phyloP scores from a whole-genome alignment of 192 early-diverging fungal genomes.

The Pilaira anomala region DNA sequence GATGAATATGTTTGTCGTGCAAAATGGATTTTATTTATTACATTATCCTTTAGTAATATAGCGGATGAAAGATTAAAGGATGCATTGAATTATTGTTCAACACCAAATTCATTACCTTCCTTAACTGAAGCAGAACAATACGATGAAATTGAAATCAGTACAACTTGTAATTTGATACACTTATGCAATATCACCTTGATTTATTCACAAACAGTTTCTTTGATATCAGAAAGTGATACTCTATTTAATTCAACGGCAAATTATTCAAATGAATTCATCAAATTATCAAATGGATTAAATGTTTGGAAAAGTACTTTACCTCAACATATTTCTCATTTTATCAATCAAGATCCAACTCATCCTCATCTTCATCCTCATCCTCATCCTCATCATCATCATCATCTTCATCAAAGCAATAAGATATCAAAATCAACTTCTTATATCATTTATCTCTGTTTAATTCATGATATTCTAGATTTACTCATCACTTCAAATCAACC shows the following conservation, averaged over 20 bases:
- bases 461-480: neutral
- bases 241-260: neutral
- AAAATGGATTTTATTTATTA: conserved; percentile 14
- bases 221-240: neutral
- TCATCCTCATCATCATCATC: too few species aligned
- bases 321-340: too few species aligned
- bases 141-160: neutral
- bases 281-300: neutral
- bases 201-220: neutral
- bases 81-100: neutral
- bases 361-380: too few species aligned
- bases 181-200: conserved; percentile 1
- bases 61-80: neutral
- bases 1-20: conserved; percentile 3
- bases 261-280: neutral
- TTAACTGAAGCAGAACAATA: conserved; percentile 5
- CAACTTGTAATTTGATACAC: neutral
- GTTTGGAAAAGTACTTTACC: too few species aligned
- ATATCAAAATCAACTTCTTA: neutral
- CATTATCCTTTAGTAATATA: neutral
- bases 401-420: too few species aligned
- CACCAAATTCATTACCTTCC: neutral
- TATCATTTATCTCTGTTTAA: neutral
- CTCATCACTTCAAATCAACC: neutral
- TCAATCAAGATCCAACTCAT: too few species aligned